Evolutionary conservation across 2,329 filamentous ascomycete genomes (phyloP), one percentile per base, ranked within the genome.

Genomic region (Sporothrix dimorphospora): DNA sequence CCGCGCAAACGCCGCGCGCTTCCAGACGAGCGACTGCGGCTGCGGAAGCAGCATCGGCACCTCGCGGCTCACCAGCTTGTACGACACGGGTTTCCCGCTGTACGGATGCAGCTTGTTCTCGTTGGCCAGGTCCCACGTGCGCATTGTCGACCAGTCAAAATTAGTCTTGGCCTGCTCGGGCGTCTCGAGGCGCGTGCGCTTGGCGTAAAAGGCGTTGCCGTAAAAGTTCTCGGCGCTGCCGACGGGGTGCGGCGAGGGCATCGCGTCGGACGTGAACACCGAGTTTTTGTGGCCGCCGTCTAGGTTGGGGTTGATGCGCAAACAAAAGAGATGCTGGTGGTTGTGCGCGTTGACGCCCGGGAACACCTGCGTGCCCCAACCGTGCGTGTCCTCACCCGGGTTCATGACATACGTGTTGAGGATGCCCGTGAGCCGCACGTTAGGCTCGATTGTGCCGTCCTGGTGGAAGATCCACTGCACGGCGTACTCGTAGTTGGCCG

Each of bases 341-440:
- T 97, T 97, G 83, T 97, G 94, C 0, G 94, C 94, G 78, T 97
- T 97, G 78, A 97, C 94, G 53, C 93, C 91, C 0, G 93, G 92
- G 78, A 95, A 96, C 9, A 98, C 94, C 80, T 97, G 91, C 0
- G 94, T 97, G 72, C 94, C 94, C 93, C 93, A 97, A 73, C 93
- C 93, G 40, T 92, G 85, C 9, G 92, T 91, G 75, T 96, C 92
- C 81, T 97, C 94, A 63, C 89, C 92, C 0, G 90, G 88, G 76
- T 90, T 88, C 86, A 97, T 91, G 34, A 90, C 85, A 77, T 97
- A 97, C 0, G 94, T 98, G 85, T 97, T 97, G 70, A 98, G 84
- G 79, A 98, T 97, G 69, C 94, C 94, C 0, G 94, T 97, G 38
- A 97, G 88, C 81, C 95, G 93, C 81, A 97, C 92, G 80, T 97